Conservation (phyloP, 768 basidiomycete species). For the Pisolithus orientalis region DNA sequence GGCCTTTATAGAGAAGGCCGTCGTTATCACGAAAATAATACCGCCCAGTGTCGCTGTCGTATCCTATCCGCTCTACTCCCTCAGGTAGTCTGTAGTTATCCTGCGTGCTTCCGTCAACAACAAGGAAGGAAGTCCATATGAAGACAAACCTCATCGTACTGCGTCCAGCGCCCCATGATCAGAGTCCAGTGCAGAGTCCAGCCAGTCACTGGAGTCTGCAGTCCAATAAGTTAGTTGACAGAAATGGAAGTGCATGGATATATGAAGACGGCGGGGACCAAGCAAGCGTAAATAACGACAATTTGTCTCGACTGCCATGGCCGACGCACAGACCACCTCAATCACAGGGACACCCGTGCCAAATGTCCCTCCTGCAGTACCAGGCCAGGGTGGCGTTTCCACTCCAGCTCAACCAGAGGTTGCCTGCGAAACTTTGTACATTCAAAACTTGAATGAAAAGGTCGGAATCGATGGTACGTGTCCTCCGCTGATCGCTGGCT, state of each 20-base stretch:
- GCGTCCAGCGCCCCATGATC: slow-evolving; percentile 34
- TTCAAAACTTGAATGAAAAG: slow-evolving; percentile 95
- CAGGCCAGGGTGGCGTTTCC: slow-evolving; percentile 11
- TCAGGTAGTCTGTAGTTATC: slow-evolving; percentile 49
- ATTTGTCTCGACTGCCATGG: slow-evolving; percentile 23
- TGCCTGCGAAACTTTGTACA: slow-evolving; percentile 83
- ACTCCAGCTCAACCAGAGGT: slow-evolving; percentile 34
- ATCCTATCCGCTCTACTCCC: slow-evolving; percentile 60
- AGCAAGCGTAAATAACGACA: slow-evolving; percentile 16
- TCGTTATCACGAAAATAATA: slow-evolving; percentile 58
- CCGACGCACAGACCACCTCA: slow-evolving; percentile 31
- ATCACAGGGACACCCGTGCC: slow-evolving; percentile 22
- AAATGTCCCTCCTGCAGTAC: slow-evolving; percentile 10
- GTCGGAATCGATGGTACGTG: slow-evolving; percentile 68
- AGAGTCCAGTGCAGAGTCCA: slow-evolving; percentile 10
- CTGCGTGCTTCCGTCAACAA: slow-evolving; percentile 20
- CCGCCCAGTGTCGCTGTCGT: slow-evolving; percentile 63
- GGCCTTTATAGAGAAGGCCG: slow-evolving; percentile 50
- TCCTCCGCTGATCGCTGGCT: slow-evolving; percentile 1
- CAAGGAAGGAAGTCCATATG: background rate
- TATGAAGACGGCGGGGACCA: slow-evolving; percentile 13
- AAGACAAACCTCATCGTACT: slow-evolving; percentile 26
- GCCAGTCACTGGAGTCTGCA: slow-evolving; percentile 7
- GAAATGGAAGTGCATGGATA: background rate
- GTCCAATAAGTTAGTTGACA: background rate